Evolutionary conservation across 176 grass and related monocot species (phyloP).

Genomic region (Oryza glumipatula): DNA sequence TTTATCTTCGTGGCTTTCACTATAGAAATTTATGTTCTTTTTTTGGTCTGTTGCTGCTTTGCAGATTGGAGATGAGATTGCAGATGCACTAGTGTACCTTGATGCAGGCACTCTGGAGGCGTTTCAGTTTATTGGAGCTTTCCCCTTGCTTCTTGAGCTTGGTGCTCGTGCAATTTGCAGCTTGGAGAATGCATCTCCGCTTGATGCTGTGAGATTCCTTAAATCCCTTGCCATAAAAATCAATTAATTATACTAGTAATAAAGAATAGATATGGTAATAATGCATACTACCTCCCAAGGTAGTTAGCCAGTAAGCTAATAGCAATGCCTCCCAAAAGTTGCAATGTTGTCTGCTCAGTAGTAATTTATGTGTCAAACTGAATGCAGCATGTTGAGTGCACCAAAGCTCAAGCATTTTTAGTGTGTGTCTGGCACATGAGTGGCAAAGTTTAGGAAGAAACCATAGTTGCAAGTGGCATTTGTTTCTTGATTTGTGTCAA

Average conservation of each 20-base stretch:
- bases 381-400: not conserved
- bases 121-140: conserved; percentile 82
- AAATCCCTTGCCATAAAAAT: not conserved
- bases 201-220: conserved; percentile 68
- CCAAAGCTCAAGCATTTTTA: conserved; percentile 1
- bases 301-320: not conserved
- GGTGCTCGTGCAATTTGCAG: conserved; percentile 65
- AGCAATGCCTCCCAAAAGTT: not conserved
- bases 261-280: not conserved
- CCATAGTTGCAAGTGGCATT: not conserved
- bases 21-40: not conserved
- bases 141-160: conserved; percentile 78
- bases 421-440: not conserved
- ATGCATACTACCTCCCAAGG: not conserved
- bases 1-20: not conserved
- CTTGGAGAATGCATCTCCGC: conserved; percentile 74
- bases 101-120: conserved; percentile 77
- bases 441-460: not conserved
- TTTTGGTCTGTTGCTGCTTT: conserved; percentile 22
- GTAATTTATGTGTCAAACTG: not conserved
- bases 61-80: conserved; percentile 80
- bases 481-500: not conserved
- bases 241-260: not conserved
- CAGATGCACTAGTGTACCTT: conserved; percentile 61
- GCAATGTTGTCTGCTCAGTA: not conserved